Conservation (phyloP, 2,329 filamentous ascomycete species). For the Clarireedia sp. region DNA sequence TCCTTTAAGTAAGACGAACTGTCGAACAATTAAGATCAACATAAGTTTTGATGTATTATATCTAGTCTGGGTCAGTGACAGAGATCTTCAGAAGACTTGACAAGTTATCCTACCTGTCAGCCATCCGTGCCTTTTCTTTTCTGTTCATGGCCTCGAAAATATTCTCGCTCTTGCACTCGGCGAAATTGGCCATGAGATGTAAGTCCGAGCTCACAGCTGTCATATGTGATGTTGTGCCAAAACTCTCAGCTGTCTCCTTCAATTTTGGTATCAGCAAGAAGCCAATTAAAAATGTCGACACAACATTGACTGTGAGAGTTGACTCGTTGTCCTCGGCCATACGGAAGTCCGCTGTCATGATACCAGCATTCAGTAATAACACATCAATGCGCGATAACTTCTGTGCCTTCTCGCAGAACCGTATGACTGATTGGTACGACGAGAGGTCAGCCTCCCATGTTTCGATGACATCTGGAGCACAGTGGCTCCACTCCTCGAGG, state of each 20-base stretch:
- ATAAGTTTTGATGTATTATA: constrained; percentile 41
- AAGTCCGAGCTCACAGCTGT: constrained; percentile 11
- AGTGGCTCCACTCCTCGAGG: constrained; percentile 10
- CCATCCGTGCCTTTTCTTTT: background rate
- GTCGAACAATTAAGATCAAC: constrained; percentile 36
- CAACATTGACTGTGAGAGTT: constrained; percentile 39
- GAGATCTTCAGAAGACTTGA: background rate
- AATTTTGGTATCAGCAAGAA: constrained; percentile 37
- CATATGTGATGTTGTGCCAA: background rate
- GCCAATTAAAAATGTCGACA: constrained; percentile 39
- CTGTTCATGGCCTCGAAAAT: constrained; percentile 6
- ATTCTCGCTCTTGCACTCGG: background rate
- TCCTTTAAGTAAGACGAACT: constrained; percentile 28
- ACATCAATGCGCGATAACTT: constrained; percentile 11
- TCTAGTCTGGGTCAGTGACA: constrained; percentile 17
- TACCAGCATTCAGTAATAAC: constrained; percentile 13
- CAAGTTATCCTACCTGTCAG: background rate
- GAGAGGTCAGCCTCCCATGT: constrained; percentile 15
- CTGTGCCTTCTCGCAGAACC: constrained; percentile 9
- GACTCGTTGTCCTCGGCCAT: constrained; percentile 33
- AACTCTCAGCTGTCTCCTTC: constrained; percentile 27
- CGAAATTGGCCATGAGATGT: background rate
- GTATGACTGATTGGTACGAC: constrained; percentile 11
- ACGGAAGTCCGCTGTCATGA: constrained; percentile 6
- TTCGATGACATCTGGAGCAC: background rate